A percentile compares a stretch with the other conserved stretches of the same genome.
phyloP scores from a whole-genome alignment of 1,284 basidiomycete genomes.

The Volvariella volvacea region DNA sequence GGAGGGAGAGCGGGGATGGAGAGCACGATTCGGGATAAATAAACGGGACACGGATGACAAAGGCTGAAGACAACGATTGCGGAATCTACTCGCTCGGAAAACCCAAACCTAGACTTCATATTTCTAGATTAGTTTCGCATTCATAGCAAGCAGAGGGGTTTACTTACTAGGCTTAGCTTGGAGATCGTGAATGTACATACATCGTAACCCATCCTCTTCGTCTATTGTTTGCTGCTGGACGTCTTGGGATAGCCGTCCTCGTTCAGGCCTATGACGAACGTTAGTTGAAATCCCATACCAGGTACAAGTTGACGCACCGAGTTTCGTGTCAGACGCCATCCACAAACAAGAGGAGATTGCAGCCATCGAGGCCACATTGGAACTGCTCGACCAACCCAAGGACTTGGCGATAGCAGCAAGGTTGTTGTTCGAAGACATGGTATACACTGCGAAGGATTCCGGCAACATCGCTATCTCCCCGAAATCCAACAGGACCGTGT shows the following conservation, averaged over 20 bases:
- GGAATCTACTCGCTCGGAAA: no score
- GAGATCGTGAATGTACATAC: no score
- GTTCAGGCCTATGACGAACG: conserved; percentile 8
- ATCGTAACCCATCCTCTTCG: no score
- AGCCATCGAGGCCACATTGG: conserved; percentile 6
- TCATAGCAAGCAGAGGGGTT: no score
- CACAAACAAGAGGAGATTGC: conserved; percentile 3
- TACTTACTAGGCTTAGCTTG: no score
- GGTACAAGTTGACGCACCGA: conserved; percentile 9
- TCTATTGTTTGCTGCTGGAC: no score
- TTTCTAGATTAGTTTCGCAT: no score
- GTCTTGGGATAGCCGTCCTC: conserved; percentile 1
- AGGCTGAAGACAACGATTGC: no score
- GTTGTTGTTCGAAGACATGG: conserved; percentile 5
- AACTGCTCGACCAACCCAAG: conserved; percentile 1
- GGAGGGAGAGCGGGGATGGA: no score
- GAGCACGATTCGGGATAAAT: no score
- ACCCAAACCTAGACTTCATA: no score
- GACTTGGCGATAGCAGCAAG: conserved; percentile 5
- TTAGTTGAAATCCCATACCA: conserved; percentile 8
- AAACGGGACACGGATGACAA: no score
- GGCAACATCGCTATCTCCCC: conserved; percentile 18
- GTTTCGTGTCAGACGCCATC: conserved; percentile 2
- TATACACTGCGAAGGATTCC: conserved; percentile 8
- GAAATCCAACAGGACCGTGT: conserved; percentile 19